Evolutionary conservation across 768 basidiomycete genomes (phyloP), one percentile per base, ranked within the genome.

Genomic region (Amanita muscaria): DNA sequence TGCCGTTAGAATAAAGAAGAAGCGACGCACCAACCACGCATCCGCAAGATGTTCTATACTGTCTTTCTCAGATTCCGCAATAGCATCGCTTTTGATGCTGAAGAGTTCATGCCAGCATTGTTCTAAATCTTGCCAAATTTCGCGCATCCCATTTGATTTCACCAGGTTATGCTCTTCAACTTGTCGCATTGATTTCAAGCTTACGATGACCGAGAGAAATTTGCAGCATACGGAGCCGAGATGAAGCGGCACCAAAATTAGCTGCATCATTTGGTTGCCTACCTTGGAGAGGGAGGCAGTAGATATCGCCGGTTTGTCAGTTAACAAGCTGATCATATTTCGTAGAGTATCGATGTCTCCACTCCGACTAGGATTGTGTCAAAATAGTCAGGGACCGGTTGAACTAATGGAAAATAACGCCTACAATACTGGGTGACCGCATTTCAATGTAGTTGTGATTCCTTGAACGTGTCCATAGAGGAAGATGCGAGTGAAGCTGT

Each of bases 401-500:
- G n/a, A n/a, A n/a, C n/a, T n/a, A n/a, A n/a, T n/a, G n/a, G n/a
- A n/a, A 9, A 31, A 30, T 24, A 49, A 87, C 53, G 65, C 89
- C 88, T 93, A 63, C 36, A 83, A 67, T 37, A 94, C n/a, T n/a
- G n/a, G 70, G 30, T 88, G 81, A 2, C 88, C 83, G n/a, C 92
- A 92, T 40, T 80, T 74, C 47, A 93, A 70, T 16, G 83, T 91
- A 7, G 78, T 85, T 1, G 79, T 78, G 16, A 92, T 73, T 22
- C 88, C 87, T 48, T 88, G 81, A 19, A 84, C 77, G 50, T 90
- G 78, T 5, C 85, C 79, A 54, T 91, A 94, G 87, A 89, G 94
- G 59, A 89, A 93, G 24, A 93, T 71, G 23, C 91, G 72, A 2
- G 87, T 80, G 24, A 88, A 77, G 24, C 85, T 68, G 35, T 69